Evolutionary conservation across 345 rosid genomes (phyloP).

Genomic region (Moricandia arvensis): DNA sequence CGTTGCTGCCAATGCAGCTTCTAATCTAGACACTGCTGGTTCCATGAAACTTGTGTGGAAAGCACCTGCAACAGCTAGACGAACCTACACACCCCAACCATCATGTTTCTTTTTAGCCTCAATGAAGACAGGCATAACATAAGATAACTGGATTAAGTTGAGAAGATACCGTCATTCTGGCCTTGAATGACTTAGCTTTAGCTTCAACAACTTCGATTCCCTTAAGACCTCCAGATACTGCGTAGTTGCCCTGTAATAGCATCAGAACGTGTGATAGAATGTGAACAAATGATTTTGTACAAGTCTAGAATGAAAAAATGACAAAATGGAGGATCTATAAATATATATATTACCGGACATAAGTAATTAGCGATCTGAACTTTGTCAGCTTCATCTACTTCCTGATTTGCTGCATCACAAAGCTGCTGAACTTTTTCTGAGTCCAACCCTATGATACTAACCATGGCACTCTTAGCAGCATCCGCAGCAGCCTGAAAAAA

Average conservation of each 20-base stretch:
- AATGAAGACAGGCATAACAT: background rate
- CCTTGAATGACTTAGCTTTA: conserved; percentile 95
- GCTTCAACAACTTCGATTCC: conserved; percentile 95
- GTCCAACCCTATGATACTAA: conserved; percentile 89
- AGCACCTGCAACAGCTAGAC: conserved; percentile 95
- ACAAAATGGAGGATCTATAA: conserved; percentile 20
- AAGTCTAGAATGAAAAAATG: conserved; percentile 22
- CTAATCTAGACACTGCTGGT: conserved; percentile 96
- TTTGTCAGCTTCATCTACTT: conserved; percentile 72
- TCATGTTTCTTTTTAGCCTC: background rate
- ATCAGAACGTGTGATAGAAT: background rate
- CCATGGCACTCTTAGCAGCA: conserved; percentile 95
- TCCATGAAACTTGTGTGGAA: conserved; percentile 98
- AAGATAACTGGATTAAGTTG: background rate
- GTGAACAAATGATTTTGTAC: background rate
- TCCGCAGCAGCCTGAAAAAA: conserved; percentile 81
- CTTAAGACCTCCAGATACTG: conserved; percentile 92
- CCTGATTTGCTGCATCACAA: conserved; percentile 93
- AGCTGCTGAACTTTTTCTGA: conserved; percentile 79
- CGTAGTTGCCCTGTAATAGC: conserved; percentile 82
- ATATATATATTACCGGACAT: conserved; percentile 47
- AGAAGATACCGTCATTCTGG: conserved; percentile 75
- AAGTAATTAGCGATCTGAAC: conserved; percentile 95
- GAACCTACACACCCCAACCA: conserved; percentile 53
- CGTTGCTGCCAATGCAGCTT: conserved; percentile 77